Evolutionary conservation across 176 grass and related monocot genomes (phyloP).

Genomic region (Hsuehochloa calcarea): DNA sequence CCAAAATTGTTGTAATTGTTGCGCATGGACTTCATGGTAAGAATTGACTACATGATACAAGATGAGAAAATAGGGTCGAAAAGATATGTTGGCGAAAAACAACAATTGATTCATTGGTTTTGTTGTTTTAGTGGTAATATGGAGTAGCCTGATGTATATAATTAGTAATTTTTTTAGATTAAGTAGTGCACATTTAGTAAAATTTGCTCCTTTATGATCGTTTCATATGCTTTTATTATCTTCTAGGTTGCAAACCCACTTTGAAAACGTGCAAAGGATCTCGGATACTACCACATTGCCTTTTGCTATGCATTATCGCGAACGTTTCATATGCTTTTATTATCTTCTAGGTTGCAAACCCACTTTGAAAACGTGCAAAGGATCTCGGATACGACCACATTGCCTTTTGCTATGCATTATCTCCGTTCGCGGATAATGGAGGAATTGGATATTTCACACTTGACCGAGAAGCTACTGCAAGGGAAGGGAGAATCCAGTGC

Average conservation of each 20-base stretch:
- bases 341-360: conserved; percentile 57
- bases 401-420: conserved; percentile 88
- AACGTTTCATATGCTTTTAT: background rate
- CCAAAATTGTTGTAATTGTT: background rate
- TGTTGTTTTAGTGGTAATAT: background rate
- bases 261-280: conserved; percentile 80
- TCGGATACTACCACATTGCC: conserved; percentile 81
- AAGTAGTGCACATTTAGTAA: background rate
- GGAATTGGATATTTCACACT: conserved; percentile 68
- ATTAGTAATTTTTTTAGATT: background rate
- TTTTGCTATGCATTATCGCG: conserved; percentile 83
- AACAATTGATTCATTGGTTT: background rate
- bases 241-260: conserved; percentile 76
- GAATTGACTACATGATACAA: background rate
- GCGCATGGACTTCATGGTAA: background rate
- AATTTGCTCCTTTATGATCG: background rate
- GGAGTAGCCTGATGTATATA: background rate
- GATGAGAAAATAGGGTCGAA: background rate
- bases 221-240: background rate
- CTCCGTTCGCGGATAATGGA: conserved; percentile 63
- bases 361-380: conserved; percentile 87
- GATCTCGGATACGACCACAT: conserved; percentile 72
- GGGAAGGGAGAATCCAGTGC: conserved; percentile 61
- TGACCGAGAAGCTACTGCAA: conserved; percentile 74
- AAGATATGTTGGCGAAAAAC: background rate